Base-by-base conservation (phyloP, 1,139 yeast species). In the Hyphopichia burtonii region DNA sequence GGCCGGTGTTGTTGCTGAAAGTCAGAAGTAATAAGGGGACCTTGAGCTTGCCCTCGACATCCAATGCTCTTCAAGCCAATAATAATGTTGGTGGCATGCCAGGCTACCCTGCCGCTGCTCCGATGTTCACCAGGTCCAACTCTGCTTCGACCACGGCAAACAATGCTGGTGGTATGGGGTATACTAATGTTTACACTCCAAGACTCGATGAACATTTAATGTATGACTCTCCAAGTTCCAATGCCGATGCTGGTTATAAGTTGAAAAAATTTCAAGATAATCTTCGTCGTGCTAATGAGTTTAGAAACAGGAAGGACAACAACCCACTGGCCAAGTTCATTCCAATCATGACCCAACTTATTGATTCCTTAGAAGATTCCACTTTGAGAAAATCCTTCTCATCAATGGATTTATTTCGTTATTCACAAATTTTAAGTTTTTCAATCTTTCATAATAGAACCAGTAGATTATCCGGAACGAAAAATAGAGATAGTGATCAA, bases 401-500 rank as follows among this genome's bases (percentile, higher is more conserved):
- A 17, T 51, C 62, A 1, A 53, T 61, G 37, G 55, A 55, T 38
- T 54, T 71, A 38, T 51, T 50, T 34, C 51, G 48, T 37, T 71
- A 66, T 44, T 51, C 59, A 17, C 48, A 51, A 20, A 52, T 62
- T 4, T 55, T 68, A 42, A 63, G 63, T 49, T 50, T 47, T 44
- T 58, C 69, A 9, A 60, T 65, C 30, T 63, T 50, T 45, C 52
- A 52, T 44, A 64, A 65, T 44, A 61, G 75, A 48, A 58, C 63
- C 27, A 48, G 49, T 33, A 55, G 76, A 45, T 61, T 71, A 44
- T 52, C 63, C 11, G 60, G 62, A 16, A 48, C 55, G 11, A 62
- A 63, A 43, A 71, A 72, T 48, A 54, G 75, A 46, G 78, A 73
- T 51, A 65, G 61, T 41, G 78, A 73, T 51, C 68, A 65, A 48